Conservation (phyloP, 2,329 filamentous ascomycete species). For the Aspergillaceae sp. region DNA sequence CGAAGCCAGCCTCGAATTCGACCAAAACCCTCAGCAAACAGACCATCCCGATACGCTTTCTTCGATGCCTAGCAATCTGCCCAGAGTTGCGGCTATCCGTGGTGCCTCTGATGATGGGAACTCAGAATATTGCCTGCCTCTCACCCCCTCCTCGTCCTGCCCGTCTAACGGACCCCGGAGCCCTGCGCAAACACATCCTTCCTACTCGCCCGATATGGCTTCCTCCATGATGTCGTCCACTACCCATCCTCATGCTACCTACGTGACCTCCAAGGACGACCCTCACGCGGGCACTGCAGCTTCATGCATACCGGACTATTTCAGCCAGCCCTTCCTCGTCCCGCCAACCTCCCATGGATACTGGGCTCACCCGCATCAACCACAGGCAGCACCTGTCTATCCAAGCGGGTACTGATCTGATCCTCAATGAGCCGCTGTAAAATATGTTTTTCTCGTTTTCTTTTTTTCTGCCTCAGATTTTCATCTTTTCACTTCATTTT, state of each 20-base stretch:
- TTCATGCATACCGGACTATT: conserved; percentile 11
- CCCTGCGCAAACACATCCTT: conserved; percentile 11
- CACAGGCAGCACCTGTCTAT: not conserved
- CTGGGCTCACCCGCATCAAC: not conserved
- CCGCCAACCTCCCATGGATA: not conserved
- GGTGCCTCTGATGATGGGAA: not conserved
- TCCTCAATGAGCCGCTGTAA: not conserved
- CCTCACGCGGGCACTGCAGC: conserved; percentile 1
- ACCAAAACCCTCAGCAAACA: conserved; percentile 4
- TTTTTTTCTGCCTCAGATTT: not conserved
- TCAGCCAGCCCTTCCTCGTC: conserved; percentile 8
- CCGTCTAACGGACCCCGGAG: conserved; percentile 9
- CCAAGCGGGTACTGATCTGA: not conserved
- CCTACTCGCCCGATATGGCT: conserved; percentile 9
- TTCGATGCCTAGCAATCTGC: not conserved
- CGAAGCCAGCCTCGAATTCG: conserved; percentile 12
- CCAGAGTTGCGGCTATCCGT: not conserved
- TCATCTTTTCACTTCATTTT: not conserved
- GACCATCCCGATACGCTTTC: not conserved
- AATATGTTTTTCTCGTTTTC: not conserved
- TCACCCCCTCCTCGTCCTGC: conserved; percentile 11
- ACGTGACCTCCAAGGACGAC: conserved; percentile 3
- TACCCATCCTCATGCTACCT: conserved; percentile 1
- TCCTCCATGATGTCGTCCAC: conserved; percentile 7
- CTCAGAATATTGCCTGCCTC: conserved; percentile 5